Evolutionary conservation across 345 rosid species (phyloP), one percentile per base, ranked within the genome.

Genomic region (Gossypium mustelinum): DNA sequence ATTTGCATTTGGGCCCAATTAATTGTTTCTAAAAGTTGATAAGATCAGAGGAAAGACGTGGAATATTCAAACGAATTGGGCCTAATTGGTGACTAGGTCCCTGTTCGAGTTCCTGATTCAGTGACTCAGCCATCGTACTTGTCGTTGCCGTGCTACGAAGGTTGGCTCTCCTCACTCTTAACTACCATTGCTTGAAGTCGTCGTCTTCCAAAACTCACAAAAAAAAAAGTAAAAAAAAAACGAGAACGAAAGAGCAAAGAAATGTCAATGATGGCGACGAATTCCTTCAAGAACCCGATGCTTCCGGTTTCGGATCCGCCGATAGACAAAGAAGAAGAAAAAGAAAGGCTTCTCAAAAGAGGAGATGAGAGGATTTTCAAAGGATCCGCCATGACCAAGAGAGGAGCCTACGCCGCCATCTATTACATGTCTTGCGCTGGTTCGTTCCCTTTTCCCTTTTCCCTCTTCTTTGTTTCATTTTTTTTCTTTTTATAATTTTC

Each of bases 361-460:
- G 88, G 83, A 73, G 93, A 89, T 29, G 98, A 89, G 11, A 87
- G 84, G 77, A 81, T 90, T 60, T 95, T 93, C 61, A 85, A 78
- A 82, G 99, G 98, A 84, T 91, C 98, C 79, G 83, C 98, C 84
- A 90, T 93, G 99, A 93, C 98, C 73, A 93, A 81, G 76, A 78
- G 90, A 60, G 98, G 99, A 34, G 94, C 94, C 25, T 83, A 84
- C 71, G 99, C 99, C 59, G 97, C 99, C 68, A 24, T 93, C 73
- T 87, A 92, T 59, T 96, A 96, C 89, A 93, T 96, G 99, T 25
- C 92, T 25, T 96, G 94, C 73, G 97, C 99, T 25, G 99, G 99
- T 96, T 47, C 25, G 14, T 20, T 13, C n/a, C 9, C 14, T 51
- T n/a, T 20, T 13, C n/a, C 9, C 14, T 51, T n/a, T 14, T 39